Evolutionary conservation across 202 grass and related monocot species (phyloP).

Genomic region (Bolboschoenoplectus hybrid): DNA sequence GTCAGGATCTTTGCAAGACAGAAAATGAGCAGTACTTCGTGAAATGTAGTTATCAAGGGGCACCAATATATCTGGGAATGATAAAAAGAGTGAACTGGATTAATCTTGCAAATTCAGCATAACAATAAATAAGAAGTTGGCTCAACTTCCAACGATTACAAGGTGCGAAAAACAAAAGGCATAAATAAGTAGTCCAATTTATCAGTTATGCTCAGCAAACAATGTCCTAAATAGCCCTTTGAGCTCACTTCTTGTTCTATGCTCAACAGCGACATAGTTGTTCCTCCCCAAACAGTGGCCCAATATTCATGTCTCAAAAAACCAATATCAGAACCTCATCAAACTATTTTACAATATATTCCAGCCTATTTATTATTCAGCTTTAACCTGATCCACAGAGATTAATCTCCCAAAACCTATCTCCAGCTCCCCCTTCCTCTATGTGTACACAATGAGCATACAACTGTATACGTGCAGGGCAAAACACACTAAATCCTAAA

Average conservation of each 20-base stretch:
- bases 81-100: not conserved
- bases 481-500: not conserved
- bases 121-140: conserved; percentile 5
- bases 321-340: not conserved
- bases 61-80: conserved; percentile 80
- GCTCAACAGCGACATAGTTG: not conserved
- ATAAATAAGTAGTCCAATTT: not conserved
- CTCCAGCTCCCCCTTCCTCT: not conserved
- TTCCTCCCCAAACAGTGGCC: not conserved
- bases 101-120: not conserved
- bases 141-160: not conserved
- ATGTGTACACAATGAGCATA: not conserved
- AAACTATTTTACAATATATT: not conserved
- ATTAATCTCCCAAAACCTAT: not conserved
- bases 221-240: conserved; percentile 9
- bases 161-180: not conserved
- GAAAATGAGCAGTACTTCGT: conserved; percentile 71
- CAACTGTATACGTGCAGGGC: not conserved
- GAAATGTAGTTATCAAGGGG: conserved; percentile 92
- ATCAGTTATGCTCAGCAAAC: not conserved
- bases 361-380: not conserved
- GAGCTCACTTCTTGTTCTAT: not conserved
- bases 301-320: conserved; percentile 2
- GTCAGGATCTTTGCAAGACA: conserved; percentile 79
- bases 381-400: not conserved